A percentile compares a stretch with the other conserved stretches of the same genome.
phyloP scores from a whole-genome alignment of 2,329 filamentous ascomycete species.

The Davidsoniella australis region DNA sequence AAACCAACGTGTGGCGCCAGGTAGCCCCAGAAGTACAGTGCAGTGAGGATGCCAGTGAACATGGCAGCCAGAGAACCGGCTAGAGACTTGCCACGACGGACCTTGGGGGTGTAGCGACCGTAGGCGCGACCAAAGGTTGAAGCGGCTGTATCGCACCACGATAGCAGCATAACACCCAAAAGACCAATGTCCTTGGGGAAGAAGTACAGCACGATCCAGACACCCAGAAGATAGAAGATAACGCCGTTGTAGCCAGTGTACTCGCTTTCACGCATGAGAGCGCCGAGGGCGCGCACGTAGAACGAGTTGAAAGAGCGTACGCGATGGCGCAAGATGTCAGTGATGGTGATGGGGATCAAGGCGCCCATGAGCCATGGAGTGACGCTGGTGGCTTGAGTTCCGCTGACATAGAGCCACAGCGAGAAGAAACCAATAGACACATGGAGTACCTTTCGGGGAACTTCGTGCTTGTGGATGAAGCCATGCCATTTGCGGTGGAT shows the following conservation, averaged over 20 bases:
- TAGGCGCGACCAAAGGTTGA: constrained; percentile 85
- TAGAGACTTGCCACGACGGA: constrained; percentile 77
- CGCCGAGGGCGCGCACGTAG: constrained; percentile 71
- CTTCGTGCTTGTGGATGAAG: constrained; percentile 92
- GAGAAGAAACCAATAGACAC: constrained; percentile 94
- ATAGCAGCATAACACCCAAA: constrained; percentile 75
- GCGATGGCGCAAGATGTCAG: constrained; percentile 69
- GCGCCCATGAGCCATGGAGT: constrained; percentile 68
- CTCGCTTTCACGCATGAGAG: constrained; percentile 93
- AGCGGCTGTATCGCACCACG: constrained; percentile 95
- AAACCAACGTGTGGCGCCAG: constrained; percentile 53
- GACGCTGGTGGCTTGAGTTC: constrained; percentile 59
- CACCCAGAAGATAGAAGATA: constrained; percentile 86
- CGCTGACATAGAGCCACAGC: constrained; percentile 66
- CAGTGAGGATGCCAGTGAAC: constrained; percentile 64
- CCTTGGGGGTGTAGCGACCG: constrained; percentile 71
- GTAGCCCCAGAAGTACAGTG: constrained; percentile 75
- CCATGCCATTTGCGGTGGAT: constrained; percentile 83
- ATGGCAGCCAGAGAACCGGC: constrained; percentile 79
- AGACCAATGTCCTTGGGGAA: constrained; percentile 89
- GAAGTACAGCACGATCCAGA: constrained; percentile 69
- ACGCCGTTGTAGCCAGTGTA: constrained; percentile 91
- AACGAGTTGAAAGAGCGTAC: constrained; percentile 67
- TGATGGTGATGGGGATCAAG: constrained; percentile 67
- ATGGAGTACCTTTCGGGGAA: constrained; percentile 82